These are phyloP conservation scores for Kluyveromyces sp. DNA, from an alignment of 1,139 yeast species.

Conservation along the genomic window DNA sequence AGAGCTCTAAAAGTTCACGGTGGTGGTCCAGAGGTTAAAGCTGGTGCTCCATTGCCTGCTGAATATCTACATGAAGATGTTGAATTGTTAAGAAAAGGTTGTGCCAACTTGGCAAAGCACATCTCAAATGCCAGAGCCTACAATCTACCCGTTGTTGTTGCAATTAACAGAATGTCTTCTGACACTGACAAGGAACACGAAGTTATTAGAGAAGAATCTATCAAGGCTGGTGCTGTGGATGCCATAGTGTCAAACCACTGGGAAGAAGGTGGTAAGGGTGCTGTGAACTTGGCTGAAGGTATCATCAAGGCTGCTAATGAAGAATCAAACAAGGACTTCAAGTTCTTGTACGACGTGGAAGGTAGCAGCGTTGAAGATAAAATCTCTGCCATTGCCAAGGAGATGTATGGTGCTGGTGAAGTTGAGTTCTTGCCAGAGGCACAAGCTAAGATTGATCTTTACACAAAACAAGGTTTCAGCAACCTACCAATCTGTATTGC, in stretches of 20 bases:
- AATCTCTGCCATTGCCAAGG: constrained; percentile 72
- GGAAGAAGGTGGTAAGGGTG: constrained; percentile 98
- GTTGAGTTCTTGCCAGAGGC: constrained; percentile 86
- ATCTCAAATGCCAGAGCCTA: constrained; percentile 78
- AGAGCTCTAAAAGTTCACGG: constrained; percentile 97
- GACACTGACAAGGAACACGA: constrained; percentile 82
- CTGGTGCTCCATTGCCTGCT: constrained; percentile 84
- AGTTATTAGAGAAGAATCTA: constrained; percentile 72
- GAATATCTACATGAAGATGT: constrained; percentile 82
- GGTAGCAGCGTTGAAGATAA: constrained; percentile 70
- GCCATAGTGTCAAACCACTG: constrained; percentile 95
- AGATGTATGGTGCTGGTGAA: constrained; percentile 91
- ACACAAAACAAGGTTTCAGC: constrained; percentile 86
- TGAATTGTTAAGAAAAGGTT: constrained; percentile 76
- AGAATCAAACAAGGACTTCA: constrained; percentile 45
- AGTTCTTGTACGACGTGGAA: constrained; percentile 66
- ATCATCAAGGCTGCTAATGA: constrained; percentile 61
- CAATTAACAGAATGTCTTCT: constrained; percentile 84
- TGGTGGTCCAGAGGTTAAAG: constrained; percentile 96
- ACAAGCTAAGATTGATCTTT: constrained; percentile 70
- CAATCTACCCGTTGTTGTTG: constrained; percentile 93
- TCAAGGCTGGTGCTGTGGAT: constrained; percentile 90
- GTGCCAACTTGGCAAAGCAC: constrained; percentile 87
- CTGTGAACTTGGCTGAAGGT: constrained; percentile 78
- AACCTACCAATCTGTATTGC: constrained; percentile 94